phyloP scores from a whole-genome alignment of 305 asterid genomes.

The Solanum aculeatissimum region DNA sequence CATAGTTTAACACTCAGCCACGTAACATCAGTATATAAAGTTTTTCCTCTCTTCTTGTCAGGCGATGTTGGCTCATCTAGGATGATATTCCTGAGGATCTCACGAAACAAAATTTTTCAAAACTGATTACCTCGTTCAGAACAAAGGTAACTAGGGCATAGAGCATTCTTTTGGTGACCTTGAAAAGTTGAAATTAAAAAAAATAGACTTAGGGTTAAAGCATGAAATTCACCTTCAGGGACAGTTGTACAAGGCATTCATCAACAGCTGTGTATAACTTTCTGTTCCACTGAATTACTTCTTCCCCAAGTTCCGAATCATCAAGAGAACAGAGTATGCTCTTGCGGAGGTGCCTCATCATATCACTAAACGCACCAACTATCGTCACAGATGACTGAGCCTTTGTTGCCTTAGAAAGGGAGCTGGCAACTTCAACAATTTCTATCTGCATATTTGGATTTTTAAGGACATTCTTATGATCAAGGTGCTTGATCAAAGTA shows the following conservation, averaged over 20 bases:
- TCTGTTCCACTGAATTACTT: constrained; percentile 45
- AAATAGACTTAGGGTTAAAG: background rate
- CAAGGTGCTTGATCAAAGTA: constrained; percentile 72
- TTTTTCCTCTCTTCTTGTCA: background rate
- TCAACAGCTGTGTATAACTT: constrained; percentile 45
- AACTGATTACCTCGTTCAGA: background rate
- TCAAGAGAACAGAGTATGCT: constrained; percentile 53
- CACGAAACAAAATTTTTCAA: background rate
- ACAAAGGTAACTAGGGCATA: background rate
- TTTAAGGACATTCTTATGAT: constrained; percentile 63
- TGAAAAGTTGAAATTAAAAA: background rate
- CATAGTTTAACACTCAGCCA: constrained; percentile 1
- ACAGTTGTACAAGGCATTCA: constrained; percentile 68
- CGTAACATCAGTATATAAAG: background rate
- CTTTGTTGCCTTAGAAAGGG: constrained; percentile 52
- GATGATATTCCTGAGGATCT: background rate
- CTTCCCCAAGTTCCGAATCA: constrained; percentile 58
- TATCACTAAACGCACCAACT: constrained; percentile 67
- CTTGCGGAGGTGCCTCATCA: constrained; percentile 72
- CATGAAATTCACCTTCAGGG: constrained; percentile 45
- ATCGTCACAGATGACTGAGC: constrained; percentile 50
- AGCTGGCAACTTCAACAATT: constrained; percentile 56
- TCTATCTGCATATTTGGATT: constrained; percentile 60
- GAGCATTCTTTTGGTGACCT: background rate
- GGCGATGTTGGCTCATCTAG: background rate